Conservation (phyloP, 768 basidiomycete genomes). For the Tylopilus felleus region DNA sequence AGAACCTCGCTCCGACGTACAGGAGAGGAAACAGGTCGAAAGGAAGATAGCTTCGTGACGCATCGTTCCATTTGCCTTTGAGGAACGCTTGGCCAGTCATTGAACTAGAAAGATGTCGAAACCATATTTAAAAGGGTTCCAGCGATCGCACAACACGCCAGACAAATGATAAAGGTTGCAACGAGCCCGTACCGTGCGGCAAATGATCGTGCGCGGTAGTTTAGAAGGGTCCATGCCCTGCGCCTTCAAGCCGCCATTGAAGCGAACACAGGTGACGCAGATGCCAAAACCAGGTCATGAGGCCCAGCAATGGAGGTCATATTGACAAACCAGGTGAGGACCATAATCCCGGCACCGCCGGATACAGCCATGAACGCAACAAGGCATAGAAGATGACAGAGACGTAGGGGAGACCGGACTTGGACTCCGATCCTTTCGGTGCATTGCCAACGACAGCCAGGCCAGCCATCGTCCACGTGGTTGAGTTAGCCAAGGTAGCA, state of each 20-base stretch:
- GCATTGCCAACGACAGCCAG: conserved; percentile 79
- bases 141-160: conserved; percentile 45
- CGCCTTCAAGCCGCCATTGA: conserved; percentile 72
- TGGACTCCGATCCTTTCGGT: conserved; percentile 58
- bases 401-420: conserved; percentile 74
- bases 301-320: conserved; percentile 63
- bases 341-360: conserved; percentile 59
- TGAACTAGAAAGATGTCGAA: conserved; percentile 43
- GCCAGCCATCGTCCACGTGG: conserved; percentile 61
- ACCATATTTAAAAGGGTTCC: not conserved
- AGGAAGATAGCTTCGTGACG: conserved; percentile 81
- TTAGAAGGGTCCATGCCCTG: conserved; percentile 81
- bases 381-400: too few species aligned
- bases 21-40: conserved; percentile 68
- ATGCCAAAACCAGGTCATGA: conserved; percentile 85
- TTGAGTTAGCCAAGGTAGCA: too few species aligned
- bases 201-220: conserved; percentile 61
- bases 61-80: conserved; percentile 48
- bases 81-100: conserved; percentile 52
- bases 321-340: conserved; percentile 79
- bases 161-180: conserved; percentile 46
- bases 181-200: conserved; percentile 55
- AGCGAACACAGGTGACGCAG: conserved; percentile 72
- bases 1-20: conserved; percentile 57
- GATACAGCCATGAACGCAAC: conserved; percentile 86